Conservation (phyloP, 1,284 basidiomycete genomes). For the Ceratorhiza oryzae-sativae region DNA sequence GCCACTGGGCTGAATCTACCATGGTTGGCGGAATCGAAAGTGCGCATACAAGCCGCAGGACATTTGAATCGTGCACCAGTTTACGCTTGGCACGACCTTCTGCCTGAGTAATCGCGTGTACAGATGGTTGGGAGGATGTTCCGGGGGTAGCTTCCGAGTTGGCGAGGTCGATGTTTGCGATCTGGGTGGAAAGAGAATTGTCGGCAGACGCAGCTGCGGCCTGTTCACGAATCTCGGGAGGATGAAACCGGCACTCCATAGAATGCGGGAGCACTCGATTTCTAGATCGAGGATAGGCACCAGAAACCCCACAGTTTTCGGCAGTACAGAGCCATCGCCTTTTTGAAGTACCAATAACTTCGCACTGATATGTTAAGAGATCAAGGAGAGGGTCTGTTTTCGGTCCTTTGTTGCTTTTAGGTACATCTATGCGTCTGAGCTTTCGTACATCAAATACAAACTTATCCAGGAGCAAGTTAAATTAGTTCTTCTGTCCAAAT, state of each 20-base stretch:
- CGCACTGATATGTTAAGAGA: neutral
- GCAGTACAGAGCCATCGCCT: neutral
- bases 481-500: neutral
- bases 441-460: no score
- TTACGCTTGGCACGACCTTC: neutral
- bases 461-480: neutral
- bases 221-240: neutral
- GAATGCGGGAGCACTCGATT: neutral
- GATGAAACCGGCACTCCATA: neutral
- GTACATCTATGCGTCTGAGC: neutral
- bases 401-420: neutral
- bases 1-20: neutral
- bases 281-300: neutral
- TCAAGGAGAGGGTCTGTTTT: constrained; percentile 5
- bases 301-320: neutral
- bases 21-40: constrained; percentile 1
- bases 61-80: no score
- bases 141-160: neutral
- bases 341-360: neutral
- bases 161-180: neutral
- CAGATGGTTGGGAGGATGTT: neutral
- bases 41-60: no score
- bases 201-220: neutral
- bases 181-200: neutral
- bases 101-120: neutral